A percentile compares a stretch with the other conserved stretches of the same genome.
These are phyloP conservation scores for Cynara cardunculus DNA, from an alignment of 129 eudicot genomes.

Conservation along the genomic window DNA sequence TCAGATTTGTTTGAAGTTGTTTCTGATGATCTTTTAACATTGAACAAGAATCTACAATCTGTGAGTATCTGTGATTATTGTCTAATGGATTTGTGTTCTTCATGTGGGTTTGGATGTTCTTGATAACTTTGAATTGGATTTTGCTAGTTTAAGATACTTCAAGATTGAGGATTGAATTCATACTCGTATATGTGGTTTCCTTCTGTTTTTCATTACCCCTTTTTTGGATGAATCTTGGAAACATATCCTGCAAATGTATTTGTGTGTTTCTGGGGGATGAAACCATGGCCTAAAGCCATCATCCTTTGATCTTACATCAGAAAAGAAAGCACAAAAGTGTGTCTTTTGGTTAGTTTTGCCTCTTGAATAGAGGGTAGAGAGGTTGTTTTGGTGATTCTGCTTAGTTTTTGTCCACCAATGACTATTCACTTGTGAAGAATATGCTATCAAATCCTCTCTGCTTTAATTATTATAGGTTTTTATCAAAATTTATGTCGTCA, in stretches of 20 bases:
- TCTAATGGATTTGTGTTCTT: neutral
- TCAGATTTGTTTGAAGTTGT: constrained; percentile 78
- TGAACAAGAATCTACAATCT: constrained; percentile 82
- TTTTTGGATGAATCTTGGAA: neutral
- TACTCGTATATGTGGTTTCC: neutral
- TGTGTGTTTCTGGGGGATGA: neutral
- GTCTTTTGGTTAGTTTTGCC: neutral
- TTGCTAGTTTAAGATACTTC: constrained; percentile 8
- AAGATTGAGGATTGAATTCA: neutral
- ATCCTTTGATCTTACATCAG: neutral
- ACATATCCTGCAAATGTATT: neutral
- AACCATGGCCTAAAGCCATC: neutral
- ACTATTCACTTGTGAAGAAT: neutral
- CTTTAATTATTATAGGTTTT: neutral
- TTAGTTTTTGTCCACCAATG: too few relatives aligned
- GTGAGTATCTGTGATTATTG: constrained; percentile 42
- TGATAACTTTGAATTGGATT: neutral
- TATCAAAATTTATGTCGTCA: neutral
- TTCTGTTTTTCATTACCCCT: neutral
- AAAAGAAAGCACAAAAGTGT: neutral
- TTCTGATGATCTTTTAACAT: constrained; percentile 69
- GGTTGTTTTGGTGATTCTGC: neutral
- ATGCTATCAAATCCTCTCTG: neutral
- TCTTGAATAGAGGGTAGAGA: neutral
- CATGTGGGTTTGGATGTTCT: neutral